Evolutionary conservation across 2,329 filamentous ascomycete genomes (phyloP), one percentile per base, ranked within the genome.

Genomic region (Verticillium tricorpus): DNA sequence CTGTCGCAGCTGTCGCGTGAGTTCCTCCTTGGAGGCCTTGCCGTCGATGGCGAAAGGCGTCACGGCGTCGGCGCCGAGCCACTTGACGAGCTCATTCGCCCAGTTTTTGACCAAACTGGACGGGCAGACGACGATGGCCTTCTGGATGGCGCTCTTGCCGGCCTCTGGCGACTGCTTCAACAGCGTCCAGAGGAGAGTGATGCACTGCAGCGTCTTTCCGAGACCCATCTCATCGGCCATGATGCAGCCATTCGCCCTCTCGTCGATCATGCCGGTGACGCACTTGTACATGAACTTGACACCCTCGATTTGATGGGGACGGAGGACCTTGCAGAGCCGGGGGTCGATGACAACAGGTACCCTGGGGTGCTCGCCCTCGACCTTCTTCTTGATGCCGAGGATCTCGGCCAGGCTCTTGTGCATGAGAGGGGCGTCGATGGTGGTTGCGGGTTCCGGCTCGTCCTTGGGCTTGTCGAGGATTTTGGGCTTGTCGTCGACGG

Each of bases 161-260:
- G 94, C 92, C 50, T 97, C 92, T 0, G 95, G 92, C 0, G 93
- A 96, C 72, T 99, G 95, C 74, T 97, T 98, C 17, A 99, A 79
- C 1, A 99, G 78, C 1, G 95, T 99, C 95, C 95, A 99, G 82
- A 99, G 89, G 58, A 99, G 83, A 0, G 95, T 86, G 70, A 99
- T 99, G 75, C 95, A 99, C 80, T 99, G 95, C 54, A 99, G 78
- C 19, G 95, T 99, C 78, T 99, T 99, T 61, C 95, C 95, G 34
- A 99, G 80, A 68, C 95, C 95, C 95, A 99, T 99, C 73, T 97
- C 95, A 73, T 99, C 95, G 60, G 95, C 95, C 95, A 99, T 99
- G 73, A 99, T 99, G 76, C 95, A 99, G 2, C 95, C 95, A 74
- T 97, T 91, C 57, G 95, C 95, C 69, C 94, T 94, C 40, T 90